phyloP scores from a whole-genome alignment of 192 early-diverging fungal genomes.

The Backusella australiensis region DNA sequence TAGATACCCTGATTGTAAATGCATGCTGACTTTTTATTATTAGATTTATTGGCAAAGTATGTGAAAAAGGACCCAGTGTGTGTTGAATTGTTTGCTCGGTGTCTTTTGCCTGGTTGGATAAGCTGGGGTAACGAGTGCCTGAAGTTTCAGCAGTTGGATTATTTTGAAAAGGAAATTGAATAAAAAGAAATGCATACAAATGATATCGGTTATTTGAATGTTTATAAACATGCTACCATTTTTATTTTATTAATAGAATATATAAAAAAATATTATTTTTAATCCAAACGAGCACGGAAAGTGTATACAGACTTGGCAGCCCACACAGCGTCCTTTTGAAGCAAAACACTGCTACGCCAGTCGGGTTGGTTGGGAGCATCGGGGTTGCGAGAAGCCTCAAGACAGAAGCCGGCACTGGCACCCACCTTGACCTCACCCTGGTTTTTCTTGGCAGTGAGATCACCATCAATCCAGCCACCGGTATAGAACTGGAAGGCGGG shows the following conservation, averaged over 20 bases:
- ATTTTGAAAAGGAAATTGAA: conserved; percentile 11
- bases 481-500: conserved; percentile 85
- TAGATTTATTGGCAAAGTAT: conserved; percentile 34
- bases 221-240: too few species aligned
- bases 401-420: conserved; percentile 65
- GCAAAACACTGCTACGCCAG: conserved; percentile 53
- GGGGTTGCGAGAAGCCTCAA: conserved; percentile 59
- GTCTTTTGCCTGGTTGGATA: conserved; percentile 50
- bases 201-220: too few species aligned
- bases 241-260: background rate
- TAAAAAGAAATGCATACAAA: too few species aligned
- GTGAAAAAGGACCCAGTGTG: conserved; percentile 29
- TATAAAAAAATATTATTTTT: background rate
- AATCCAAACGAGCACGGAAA: conserved; percentile 35
- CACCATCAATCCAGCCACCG: conserved; percentile 64
- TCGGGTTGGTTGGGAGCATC: conserved; percentile 61
- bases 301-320: conserved; percentile 45
- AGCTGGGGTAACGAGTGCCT: conserved; percentile 74
- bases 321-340: conserved; percentile 51
- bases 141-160: conserved; percentile 49
- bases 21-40: background rate
- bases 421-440: conserved; percentile 43
- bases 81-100: conserved; percentile 70
- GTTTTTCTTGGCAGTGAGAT: conserved; percentile 41
- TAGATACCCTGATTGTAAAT: too few species aligned